Evolutionary conservation across 1,139 yeast genomes (phyloP).

Genomic region (Meyerozyma athensensis): DNA sequence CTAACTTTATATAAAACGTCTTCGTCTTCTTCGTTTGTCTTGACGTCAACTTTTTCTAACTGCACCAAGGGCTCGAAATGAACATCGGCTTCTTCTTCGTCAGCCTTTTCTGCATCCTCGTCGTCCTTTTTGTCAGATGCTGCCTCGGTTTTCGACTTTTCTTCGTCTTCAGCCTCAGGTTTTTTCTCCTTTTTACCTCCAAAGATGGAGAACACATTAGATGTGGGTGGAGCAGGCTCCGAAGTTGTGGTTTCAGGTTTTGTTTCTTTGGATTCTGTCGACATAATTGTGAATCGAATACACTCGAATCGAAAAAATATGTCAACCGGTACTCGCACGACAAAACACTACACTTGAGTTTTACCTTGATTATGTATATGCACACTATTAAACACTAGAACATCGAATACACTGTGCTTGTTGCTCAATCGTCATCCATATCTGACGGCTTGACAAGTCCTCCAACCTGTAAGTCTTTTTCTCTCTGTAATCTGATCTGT

Average conservation of each 20-base stretch:
- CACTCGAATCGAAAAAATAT: background rate
- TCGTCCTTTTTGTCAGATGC: conserved; percentile 26
- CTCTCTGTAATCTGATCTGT: conserved; percentile 65
- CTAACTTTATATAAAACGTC: conserved; percentile 83
- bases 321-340: background rate
- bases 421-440: conserved; percentile 56
- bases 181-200: conserved; percentile 72
- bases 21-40: conserved; percentile 95
- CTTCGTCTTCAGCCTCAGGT: conserved; percentile 30
- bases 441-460: conserved; percentile 96
- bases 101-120: conserved; percentile 55
- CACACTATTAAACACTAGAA: conserved; percentile 1
- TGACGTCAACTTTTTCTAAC: conserved; percentile 92
- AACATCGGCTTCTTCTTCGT: conserved; percentile 87
- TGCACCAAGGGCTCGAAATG: conserved; percentile 96
- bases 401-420: conserved; percentile 1
- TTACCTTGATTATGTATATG: background rate
- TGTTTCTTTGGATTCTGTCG: conserved; percentile 35
- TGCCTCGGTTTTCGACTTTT: conserved; percentile 32
- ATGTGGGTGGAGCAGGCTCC: conserved; percentile 53
- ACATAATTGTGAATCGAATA: conserved; percentile 18
- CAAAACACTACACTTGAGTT: background rate
- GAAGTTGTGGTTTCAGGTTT: conserved; percentile 20
- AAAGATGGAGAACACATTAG: conserved; percentile 85
- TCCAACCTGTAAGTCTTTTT: conserved; percentile 82